Conservation (phyloP, 306 rosid genomes). For the Betula pendula region DNA sequence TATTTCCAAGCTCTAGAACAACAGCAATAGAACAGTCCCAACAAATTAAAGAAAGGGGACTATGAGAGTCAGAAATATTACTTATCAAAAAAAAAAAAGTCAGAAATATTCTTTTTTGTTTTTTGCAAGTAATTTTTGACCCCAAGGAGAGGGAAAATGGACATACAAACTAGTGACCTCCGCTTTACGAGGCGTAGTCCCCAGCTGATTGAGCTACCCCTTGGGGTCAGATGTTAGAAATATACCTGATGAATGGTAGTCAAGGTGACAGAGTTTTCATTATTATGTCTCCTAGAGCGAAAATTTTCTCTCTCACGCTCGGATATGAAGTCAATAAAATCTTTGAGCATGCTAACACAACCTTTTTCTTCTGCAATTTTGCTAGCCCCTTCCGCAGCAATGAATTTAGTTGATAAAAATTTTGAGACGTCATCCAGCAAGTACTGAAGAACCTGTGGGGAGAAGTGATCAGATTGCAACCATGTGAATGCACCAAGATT, state of each 20-base stretch:
- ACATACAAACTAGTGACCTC: too few species aligned
- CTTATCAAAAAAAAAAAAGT: too few species aligned
- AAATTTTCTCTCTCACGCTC: conserved; percentile 85
- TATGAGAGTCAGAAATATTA: background rate
- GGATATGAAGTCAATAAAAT: conserved; percentile 67
- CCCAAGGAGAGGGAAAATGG: too few species aligned
- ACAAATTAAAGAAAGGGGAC: background rate
- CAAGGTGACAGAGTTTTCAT: conserved; percentile 73
- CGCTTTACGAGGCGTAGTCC: too few species aligned
- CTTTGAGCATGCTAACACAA: conserved; percentile 50
- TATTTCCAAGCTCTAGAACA: background rate
- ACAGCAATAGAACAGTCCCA: background rate
- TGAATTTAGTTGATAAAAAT: conserved; percentile 61
- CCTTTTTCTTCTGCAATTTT: conserved; percentile 55
- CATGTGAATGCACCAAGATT: conserved; percentile 20
- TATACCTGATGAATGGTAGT: conserved; percentile 96
- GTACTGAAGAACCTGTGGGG: conserved; percentile 81
- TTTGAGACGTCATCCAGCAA: conserved; percentile 83
- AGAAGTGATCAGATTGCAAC: conserved; percentile 30
- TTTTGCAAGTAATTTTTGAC: too few species aligned
- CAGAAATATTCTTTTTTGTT: too few species aligned
- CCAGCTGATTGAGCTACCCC: too few species aligned
- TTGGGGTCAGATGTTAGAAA: background rate
- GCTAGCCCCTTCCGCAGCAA: conserved; percentile 44
- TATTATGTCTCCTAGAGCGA: conserved; percentile 62